Conservation (phyloP, 495 filamentous ascomycete species). For the Penicillium canariense region DNA sequence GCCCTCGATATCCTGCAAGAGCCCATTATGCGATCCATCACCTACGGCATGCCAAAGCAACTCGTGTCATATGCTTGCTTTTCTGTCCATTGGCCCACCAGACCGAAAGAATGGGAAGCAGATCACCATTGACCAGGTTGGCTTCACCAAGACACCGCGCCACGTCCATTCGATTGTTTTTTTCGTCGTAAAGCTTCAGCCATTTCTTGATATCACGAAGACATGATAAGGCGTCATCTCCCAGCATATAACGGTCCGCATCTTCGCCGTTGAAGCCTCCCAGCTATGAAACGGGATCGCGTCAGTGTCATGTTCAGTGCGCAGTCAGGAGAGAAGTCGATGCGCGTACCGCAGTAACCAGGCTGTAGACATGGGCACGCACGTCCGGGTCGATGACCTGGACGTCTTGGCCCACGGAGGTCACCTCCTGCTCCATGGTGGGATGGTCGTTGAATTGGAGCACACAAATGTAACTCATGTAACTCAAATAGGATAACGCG, state of each 20-base stretch:
- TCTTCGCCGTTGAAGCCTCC: slow-evolving; percentile 81
- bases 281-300: slow-evolving; percentile 52
- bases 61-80: slow-evolving; percentile 70
- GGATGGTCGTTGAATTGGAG: slow-evolving; percentile 5
- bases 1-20: neutral
- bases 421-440: slow-evolving; percentile 44
- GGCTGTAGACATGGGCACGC: slow-evolving; percentile 83
- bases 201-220: slow-evolving; percentile 91
- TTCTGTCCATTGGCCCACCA: slow-evolving; percentile 68
- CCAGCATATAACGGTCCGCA: slow-evolving; percentile 80
- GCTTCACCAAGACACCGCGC: slow-evolving; percentile 89
- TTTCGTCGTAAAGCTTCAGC: slow-evolving; percentile 93
- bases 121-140: slow-evolving; percentile 85
- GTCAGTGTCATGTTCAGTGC: slow-evolving; percentile 6
- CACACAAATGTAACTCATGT: slow-evolving; percentile 30
- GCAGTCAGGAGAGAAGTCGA: neutral
- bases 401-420: slow-evolving; percentile 37
- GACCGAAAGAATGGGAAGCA: slow-evolving; percentile 80
- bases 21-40: neutral
- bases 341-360: slow-evolving; percentile 80
- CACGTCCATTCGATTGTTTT: slow-evolving; percentile 91
- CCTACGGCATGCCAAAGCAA: slow-evolving; percentile 74
- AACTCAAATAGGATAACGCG: slow-evolving; percentile 33
- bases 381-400: slow-evolving; percentile 79
- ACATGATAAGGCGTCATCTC: slow-evolving; percentile 89